Percentiles rank a stretch among this genome's conserved stretches.
These are phyloP conservation scores for Coniochaeta sp. DNA, from an alignment of 2,329 filamentous ascomycete species.

Conservation along the genomic window DNA sequence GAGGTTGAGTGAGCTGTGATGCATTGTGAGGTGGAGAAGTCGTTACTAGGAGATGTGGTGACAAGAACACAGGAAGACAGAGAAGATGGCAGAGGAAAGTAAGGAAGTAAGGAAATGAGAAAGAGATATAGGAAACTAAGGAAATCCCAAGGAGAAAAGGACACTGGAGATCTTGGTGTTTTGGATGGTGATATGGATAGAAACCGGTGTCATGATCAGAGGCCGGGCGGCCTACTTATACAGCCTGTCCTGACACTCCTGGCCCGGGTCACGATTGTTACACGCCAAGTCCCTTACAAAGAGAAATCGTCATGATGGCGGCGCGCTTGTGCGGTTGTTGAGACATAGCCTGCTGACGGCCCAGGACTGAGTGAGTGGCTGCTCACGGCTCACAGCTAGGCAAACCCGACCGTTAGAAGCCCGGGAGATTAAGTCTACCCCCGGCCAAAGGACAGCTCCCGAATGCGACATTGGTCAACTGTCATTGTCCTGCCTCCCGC, in stretches of 20 bases:
- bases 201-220: neutral
- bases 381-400: too few species aligned
- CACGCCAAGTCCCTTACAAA: neutral
- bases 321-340: neutral
- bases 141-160: neutral
- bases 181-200: neutral
- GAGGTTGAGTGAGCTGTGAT: neutral
- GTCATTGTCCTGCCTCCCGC: neutral
- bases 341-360: neutral
- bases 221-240: neutral
- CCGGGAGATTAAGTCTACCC: neutral
- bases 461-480: neutral
- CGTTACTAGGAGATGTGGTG: too few species aligned
- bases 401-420: neutral
- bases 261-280: neutral
- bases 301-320: neutral
- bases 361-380: too few species aligned
- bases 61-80: too few species aligned
- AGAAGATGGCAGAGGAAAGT: too few species aligned
- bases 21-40: neutral
- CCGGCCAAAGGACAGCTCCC: neutral
- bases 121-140: neutral
- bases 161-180: too few species aligned
- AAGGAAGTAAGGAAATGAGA: neutral
- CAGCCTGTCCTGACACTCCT: neutral